Percentiles rank a stretch among this genome's conserved stretches.
Evolutionary conservation across 2,329 filamentous ascomycete species (phyloP).

Genomic region (Ceratocystis harringtonii): DNA sequence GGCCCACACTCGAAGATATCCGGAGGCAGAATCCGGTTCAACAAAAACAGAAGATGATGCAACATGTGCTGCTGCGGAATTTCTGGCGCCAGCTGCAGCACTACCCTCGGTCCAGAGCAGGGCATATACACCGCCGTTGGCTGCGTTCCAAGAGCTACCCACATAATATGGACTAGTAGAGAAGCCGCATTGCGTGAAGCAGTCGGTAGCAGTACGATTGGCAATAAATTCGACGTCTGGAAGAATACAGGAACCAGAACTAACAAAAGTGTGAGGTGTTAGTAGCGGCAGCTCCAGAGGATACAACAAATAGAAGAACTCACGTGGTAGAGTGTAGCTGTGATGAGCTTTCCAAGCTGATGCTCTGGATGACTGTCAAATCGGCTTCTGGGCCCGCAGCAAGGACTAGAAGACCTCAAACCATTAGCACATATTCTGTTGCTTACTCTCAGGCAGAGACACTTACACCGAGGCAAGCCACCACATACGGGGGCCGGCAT

Average conservation of each 20-base stretch:
- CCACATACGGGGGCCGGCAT: conserved; percentile 60
- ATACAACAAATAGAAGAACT: neutral
- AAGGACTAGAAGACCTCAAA: neutral
- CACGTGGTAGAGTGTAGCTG: conserved; percentile 11
- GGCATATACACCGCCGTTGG: conserved; percentile 52
- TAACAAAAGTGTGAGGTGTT: neutral
- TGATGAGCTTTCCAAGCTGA: conserved; percentile 2
- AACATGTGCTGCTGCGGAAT: neutral
- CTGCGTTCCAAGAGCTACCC: conserved; percentile 51
- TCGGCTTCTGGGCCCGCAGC: conserved; percentile 2
- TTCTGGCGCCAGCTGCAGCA: conserved; percentile 32
- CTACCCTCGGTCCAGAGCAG: conserved; percentile 53
- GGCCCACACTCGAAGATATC: conserved; percentile 46
- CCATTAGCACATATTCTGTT: neutral
- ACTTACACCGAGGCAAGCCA: conserved; percentile 54
- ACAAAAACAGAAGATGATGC: neutral
- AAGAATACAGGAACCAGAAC: neutral
- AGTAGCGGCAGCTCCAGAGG: neutral
- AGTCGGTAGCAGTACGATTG: conserved; percentile 4
- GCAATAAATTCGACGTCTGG: neutral
- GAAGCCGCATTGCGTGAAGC: conserved; percentile 9
- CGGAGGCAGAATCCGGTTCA: neutral
- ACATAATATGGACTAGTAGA: conserved; percentile 28
- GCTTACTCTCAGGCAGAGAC: neutral
- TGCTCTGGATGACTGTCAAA: conserved; percentile 3